Evolutionary conservation across 257 asterid species (phyloP), one percentile per base, ranked within the genome.

Genomic region (Penstemon newberryi): DNA sequence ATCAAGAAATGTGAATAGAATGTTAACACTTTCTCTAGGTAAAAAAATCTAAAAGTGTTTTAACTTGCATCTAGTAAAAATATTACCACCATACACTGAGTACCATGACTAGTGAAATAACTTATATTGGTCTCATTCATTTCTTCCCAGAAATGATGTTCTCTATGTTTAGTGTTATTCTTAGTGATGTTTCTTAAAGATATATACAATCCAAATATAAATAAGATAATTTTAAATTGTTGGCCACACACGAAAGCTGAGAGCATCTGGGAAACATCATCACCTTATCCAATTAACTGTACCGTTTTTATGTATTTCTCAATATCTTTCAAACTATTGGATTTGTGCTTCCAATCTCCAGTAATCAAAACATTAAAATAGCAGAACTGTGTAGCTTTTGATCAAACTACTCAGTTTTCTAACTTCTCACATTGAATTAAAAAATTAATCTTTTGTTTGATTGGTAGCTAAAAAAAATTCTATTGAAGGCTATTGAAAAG

Each of bases 381-480:
- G 33, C 33, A 25, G 33, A 25, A 2, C 1, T 25, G 33, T 25
- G 33, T 25, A 25, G 33, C 33, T 25, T 25, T 25, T 25, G 33
- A 25, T 25, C 33, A 25, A 25, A 25, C 33, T 25, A 25, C 33
- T 25, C 33, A 25, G 33, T 2, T 25, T 25, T 25, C 0, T 25
- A 25, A 25, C 33, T 25, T 25, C 33, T 25, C 33, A 25, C 33
- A 25, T 25, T 25, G 33, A 25, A 25, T 25, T 25, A 25, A 1
- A 25, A 25, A 25, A 51, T 41, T 39, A 68, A 46, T 57, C 45
- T 4, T 69, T 64, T 47, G 33, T n/a, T 43, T 36, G 59, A 50
- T 43, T 12, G 8, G 54, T 39, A 37, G 58, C 25, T 43, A 47
- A 18, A 38, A 8, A 1, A 44, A 65, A 38, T 19, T 53, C 12